phyloP scores from a whole-genome alignment of 1,284 basidiomycete genomes.

The Phlebopus sp. region DNA sequence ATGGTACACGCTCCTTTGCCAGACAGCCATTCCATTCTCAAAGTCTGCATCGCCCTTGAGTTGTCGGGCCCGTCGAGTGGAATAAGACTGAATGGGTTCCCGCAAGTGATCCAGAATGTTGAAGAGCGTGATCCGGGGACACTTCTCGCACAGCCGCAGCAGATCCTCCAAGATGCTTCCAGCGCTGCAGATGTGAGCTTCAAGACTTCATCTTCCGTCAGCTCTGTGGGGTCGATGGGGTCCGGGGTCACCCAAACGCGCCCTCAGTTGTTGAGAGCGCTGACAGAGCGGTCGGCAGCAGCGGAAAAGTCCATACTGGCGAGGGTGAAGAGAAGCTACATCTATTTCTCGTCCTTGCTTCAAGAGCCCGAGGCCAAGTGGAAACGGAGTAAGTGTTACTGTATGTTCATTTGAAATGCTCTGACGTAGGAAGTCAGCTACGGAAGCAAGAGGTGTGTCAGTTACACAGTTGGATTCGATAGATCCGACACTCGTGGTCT shows the following conservation, averaged over 20 bases:
- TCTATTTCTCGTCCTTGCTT: conserved; percentile 95
- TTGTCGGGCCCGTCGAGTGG: conserved; percentile 74
- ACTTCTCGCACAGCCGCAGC: conserved; percentile 45
- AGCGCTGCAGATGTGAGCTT: conserved; percentile 69
- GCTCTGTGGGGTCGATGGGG: conserved; percentile 32
- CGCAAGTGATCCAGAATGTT: conserved; percentile 61
- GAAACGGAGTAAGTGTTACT: conserved; percentile 64
- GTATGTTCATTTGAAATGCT: background rate
- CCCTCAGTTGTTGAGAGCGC: conserved; percentile 31
- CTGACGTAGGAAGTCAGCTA: conserved; percentile 45
- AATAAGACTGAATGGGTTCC: conserved; percentile 81
- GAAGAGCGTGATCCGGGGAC: conserved; percentile 66
- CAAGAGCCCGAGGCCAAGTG: conserved; percentile 99
- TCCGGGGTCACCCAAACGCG: conserved; percentile 35
- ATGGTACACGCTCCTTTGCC: conserved; percentile 70
- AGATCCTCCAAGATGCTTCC: conserved; percentile 66
- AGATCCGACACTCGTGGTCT: conserved; percentile 95
- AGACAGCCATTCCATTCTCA: conserved; percentile 74
- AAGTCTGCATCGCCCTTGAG: conserved; percentile 78
- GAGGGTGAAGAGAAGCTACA: conserved; percentile 90
- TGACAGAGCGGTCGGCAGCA: conserved; percentile 55
- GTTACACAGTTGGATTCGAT: conserved; percentile 97
- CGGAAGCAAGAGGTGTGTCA: conserved; percentile 85
- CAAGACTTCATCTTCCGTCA: conserved; percentile 55
- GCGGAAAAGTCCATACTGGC: conserved; percentile 79